These are phyloP conservation scores for Physcomitrium patens DNA, from an alignment of 225 moss, liverwort and hornwort species.

Conservation along the genomic window DNA sequence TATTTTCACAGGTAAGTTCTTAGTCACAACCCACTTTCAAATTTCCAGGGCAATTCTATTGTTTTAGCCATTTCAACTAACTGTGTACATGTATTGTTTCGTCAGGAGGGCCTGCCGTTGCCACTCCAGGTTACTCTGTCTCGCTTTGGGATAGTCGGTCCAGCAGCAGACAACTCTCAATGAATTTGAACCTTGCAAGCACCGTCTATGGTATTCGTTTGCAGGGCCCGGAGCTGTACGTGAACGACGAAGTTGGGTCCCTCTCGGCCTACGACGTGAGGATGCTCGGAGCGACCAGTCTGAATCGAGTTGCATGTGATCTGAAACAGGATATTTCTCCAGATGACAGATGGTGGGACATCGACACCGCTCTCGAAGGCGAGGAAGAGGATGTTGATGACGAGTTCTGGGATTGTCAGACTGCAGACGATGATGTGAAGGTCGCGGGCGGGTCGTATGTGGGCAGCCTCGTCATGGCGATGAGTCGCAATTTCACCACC, in stretches of 20 bases:
- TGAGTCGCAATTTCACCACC: conserved; percentile 45
- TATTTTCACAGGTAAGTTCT: conserved; percentile 42
- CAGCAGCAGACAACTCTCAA: conserved; percentile 22
- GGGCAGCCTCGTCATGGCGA: conserved; percentile 36
- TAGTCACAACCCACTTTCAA: neutral
- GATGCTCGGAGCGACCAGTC: conserved; percentile 31
- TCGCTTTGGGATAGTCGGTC: conserved; percentile 50
- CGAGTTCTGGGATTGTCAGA: conserved; percentile 45
- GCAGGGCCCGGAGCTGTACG: conserved; percentile 31
- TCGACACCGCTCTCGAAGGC: neutral
- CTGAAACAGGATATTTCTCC: neutral
- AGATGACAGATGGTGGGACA: conserved; percentile 55
- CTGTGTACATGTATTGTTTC: conserved; percentile 1
- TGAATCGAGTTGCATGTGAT: conserved; percentile 21
- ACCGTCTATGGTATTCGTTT: conserved; percentile 29
- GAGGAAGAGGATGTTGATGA: conserved; percentile 30
- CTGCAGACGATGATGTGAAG: conserved; percentile 27
- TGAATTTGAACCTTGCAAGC: conserved; percentile 28
- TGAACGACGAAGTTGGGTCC: conserved; percentile 30
- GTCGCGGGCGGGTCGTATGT: conserved; percentile 22
- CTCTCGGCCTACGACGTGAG: conserved; percentile 40
- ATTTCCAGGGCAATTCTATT: neutral
- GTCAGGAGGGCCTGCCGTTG: conserved; percentile 42
- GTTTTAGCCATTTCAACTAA: neutral
- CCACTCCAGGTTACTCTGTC: conserved; percentile 36